A percentile compares a stretch with the other conserved stretches of the same genome.
These are phyloP conservation scores for Aspergillus costaricaensis DNA, from an alignment of 2,329 filamentous ascomycete genomes.

Conservation along the genomic window DNA sequence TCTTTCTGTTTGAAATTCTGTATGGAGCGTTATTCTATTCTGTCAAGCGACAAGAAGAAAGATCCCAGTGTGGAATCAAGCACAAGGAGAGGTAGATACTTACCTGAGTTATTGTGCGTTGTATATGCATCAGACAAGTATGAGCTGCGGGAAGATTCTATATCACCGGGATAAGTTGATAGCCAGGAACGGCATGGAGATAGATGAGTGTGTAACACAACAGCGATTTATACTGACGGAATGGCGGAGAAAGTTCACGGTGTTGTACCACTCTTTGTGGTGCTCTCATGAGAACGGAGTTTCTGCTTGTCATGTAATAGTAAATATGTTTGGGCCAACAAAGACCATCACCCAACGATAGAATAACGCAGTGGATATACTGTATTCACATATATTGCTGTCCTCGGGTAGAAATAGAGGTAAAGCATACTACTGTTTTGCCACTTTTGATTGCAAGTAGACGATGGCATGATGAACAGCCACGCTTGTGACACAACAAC, in stretches of 20 bases:
- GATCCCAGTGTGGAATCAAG: not conserved
- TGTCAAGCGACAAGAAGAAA: constrained; percentile 8
- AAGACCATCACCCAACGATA: too few species aligned
- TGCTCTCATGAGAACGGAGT: not conserved
- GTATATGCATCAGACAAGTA: not conserved
- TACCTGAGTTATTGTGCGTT: not conserved
- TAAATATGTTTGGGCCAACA: too few species aligned
- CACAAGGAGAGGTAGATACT: constrained; percentile 3
- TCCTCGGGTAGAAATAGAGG: not conserved
- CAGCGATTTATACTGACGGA: too few species aligned
- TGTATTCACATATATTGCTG: not conserved
- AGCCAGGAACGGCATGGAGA: not conserved
- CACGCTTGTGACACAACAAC: not conserved
- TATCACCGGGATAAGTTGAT: not conserved
- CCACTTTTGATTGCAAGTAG: not conserved
- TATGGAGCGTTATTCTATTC: constrained; percentile 15
- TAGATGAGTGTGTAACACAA: not conserved
- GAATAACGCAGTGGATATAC: not conserved
- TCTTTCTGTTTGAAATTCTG: constrained; percentile 12
- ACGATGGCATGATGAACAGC: not conserved
- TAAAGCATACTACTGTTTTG: not conserved
- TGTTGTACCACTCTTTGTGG: not conserved
- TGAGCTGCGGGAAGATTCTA: not conserved
- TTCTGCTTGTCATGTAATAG: not conserved
- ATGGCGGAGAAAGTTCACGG: not conserved